phyloP scores from a whole-genome alignment of 441 rosid genomes.

The Mallotus japonicus region DNA sequence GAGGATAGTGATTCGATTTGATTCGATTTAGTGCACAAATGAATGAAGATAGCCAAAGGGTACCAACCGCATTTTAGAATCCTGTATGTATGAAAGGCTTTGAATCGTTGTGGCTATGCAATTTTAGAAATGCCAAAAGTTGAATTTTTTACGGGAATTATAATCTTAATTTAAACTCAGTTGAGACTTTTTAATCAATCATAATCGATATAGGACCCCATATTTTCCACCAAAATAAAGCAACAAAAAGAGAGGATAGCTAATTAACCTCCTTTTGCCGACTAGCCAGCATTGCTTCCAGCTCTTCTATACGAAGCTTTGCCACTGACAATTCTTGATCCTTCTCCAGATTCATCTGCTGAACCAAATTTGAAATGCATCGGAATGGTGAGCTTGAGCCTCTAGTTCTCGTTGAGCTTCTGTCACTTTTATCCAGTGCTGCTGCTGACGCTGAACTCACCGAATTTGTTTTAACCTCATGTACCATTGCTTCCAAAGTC shows the following conservation, averaged over 20 bases:
- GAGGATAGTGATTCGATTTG: too few species aligned
- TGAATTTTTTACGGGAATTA: background rate
- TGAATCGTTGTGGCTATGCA: background rate
- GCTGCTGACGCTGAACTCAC: slow-evolving; percentile 45
- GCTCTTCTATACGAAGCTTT: slow-evolving; percentile 66
- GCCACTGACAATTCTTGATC: slow-evolving; percentile 74
- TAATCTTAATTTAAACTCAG: background rate
- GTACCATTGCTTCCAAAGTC: slow-evolving; percentile 75
- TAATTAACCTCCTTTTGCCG: slow-evolving; percentile 76
- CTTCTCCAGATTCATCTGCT: slow-evolving; percentile 81
- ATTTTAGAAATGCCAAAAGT: background rate
- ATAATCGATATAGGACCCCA: background rate
- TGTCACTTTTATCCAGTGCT: slow-evolving; percentile 51
- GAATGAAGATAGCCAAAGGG: background rate
- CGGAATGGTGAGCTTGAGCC: slow-evolving; percentile 98
- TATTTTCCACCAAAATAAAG: background rate
- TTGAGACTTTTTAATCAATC: background rate
- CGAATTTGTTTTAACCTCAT: slow-evolving; percentile 51
- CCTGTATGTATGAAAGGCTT: too few species aligned
- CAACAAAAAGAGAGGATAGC: slow-evolving; percentile 3
- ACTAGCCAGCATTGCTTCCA: slow-evolving; percentile 54
- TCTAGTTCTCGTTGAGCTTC: slow-evolving; percentile 53
- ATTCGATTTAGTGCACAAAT: too few species aligned
- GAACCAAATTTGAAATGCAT: slow-evolving; percentile 86
- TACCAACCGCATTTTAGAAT: too few species aligned